A percentile compares a stretch with the other conserved stretches of the same genome.
Evolutionary conservation across 495 filamentous ascomycete genomes (phyloP).

Genomic region (Tirmania nivea): DNA sequence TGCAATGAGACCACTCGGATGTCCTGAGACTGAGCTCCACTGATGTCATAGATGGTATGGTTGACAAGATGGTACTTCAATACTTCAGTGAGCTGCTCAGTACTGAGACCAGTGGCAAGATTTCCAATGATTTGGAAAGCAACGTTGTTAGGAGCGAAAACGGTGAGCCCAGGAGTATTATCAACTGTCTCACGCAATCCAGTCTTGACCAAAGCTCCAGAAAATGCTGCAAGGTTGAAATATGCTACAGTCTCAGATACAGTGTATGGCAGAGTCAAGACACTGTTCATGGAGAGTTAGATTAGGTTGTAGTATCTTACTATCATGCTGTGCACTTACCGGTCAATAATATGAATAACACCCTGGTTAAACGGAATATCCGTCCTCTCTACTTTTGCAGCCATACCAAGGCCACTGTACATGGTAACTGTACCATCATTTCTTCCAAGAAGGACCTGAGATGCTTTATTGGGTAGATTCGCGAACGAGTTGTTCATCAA

Average conservation of each 20-base stretch:
- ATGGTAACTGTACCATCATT: not conserved
- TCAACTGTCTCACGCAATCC: constrained; percentile 26
- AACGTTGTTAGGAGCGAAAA: constrained; percentile 38
- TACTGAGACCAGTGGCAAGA: constrained; percentile 26
- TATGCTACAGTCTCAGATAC: constrained; percentile 28
- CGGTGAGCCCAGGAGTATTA: constrained; percentile 30
- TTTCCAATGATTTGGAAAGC: constrained; percentile 42
- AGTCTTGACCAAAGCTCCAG: constrained; percentile 32
- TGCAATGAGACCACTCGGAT: constrained; percentile 24
- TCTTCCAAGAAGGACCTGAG: constrained; percentile 22
- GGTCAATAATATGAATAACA: constrained; percentile 44
- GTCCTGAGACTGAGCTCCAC: constrained; percentile 24
- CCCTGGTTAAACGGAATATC: constrained; percentile 41
- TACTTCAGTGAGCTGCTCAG: constrained; percentile 27
- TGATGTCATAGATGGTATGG: constrained; percentile 32
- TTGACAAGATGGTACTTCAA: constrained; percentile 39
- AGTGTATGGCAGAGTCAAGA: constrained; percentile 29
- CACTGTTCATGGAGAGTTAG: not conserved
- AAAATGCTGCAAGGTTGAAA: constrained; percentile 34
- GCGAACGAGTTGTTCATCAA: constrained; percentile 30
- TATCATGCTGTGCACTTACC: not conserved
- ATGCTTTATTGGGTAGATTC: constrained; percentile 25
- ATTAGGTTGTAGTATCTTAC: too few relatives aligned
- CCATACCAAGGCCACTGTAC: not conserved
- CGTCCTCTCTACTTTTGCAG: constrained; percentile 9